Evolutionary conservation across 805 yeast species (phyloP).

Genomic region (Ogataea populi-albae): DNA sequence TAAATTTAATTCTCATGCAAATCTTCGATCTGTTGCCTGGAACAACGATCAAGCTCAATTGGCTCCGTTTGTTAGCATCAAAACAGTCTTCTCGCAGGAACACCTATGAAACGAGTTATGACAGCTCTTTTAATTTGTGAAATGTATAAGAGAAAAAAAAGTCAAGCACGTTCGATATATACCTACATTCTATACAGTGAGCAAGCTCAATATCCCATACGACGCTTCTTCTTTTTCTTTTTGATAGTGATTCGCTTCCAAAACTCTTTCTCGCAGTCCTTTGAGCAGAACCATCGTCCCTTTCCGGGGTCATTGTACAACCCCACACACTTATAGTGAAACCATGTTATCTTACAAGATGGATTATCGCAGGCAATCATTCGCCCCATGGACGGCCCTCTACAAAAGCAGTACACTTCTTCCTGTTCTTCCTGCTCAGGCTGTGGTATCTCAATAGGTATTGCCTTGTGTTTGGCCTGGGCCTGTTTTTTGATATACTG

Average conservation of each 20-base stretch:
- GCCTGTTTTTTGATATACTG: not conserved
- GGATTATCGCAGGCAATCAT: constrained; percentile 97
- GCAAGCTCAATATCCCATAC: constrained; percentile 12
- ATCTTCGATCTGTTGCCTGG: not conserved
- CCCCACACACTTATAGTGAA: constrained; percentile 94
- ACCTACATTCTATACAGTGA: not conserved
- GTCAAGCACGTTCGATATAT: not conserved
- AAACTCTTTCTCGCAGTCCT: constrained; percentile 47
- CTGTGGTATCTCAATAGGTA: constrained; percentile 8
- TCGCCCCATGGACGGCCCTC: constrained; percentile 65
- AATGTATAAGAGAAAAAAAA: not conserved
- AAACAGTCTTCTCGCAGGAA: too few relatives aligned
- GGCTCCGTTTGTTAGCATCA: too few relatives aligned
- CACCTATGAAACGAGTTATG: too few relatives aligned
- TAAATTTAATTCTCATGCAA: not conserved
- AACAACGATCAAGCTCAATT: too few relatives aligned
- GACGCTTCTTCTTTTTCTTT: constrained; percentile 17
- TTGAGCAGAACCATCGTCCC: constrained; percentile 77
- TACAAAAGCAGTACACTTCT: constrained; percentile 46
- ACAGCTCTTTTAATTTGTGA: not conserved
- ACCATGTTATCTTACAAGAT: constrained; percentile 89
- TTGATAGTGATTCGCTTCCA: constrained; percentile 15
- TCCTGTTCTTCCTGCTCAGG: constrained; percentile 18
- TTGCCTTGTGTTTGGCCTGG: constrained; percentile 5
- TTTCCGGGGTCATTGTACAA: constrained; percentile 85